A percentile compares a stretch with the other conserved stretches of the same genome.
phyloP scores from a whole-genome alignment of 352 stramenopile species.

The Globisporangium paroecandrum region DNA sequence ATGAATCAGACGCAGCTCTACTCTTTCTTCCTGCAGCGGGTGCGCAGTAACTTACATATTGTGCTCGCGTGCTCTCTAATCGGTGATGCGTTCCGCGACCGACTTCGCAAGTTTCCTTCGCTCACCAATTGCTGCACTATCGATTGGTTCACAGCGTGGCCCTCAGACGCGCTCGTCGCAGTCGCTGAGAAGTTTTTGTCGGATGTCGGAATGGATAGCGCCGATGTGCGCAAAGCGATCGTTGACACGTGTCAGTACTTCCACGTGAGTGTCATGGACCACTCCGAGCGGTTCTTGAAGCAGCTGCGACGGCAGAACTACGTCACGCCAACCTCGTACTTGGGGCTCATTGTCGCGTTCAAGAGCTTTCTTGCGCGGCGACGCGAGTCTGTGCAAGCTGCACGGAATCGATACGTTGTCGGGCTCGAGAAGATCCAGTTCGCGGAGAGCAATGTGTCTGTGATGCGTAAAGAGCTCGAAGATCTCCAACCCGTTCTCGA shows the following conservation, averaged over 20 bases:
- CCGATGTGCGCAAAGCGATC: slow-evolving; percentile 67
- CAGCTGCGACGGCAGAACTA: slow-evolving; percentile 91
- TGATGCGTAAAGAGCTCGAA: slow-evolving; percentile 93
- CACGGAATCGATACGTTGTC: slow-evolving; percentile 86
- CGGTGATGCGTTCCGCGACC: slow-evolving; percentile 91
- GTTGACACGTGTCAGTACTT: slow-evolving; percentile 93
- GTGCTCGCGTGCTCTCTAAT: slow-evolving; percentile 94
- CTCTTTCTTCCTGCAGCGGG: slow-evolving; percentile 90
- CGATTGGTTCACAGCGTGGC: slow-evolving; percentile 96
- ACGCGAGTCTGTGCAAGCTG: slow-evolving; percentile 78
- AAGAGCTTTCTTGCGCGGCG: slow-evolving; percentile 86
- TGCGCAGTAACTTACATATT: slow-evolving; percentile 92
- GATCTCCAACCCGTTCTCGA: slow-evolving; percentile 92
- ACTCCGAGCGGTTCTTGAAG: slow-evolving; percentile 83
- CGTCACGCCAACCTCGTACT: slow-evolving; percentile 93
- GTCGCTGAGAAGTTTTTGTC: slow-evolving; percentile 92
- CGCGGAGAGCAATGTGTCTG: slow-evolving; percentile 89
- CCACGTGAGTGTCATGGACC: slow-evolving; percentile 86
- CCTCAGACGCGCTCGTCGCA: slow-evolving; percentile 88
- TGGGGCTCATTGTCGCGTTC: slow-evolving; percentile 94
- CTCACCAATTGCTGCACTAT: slow-evolving; percentile 98
- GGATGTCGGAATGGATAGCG: slow-evolving; percentile 87
- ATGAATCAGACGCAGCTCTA: slow-evolving; percentile 92
- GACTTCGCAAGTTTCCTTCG: slow-evolving; percentile 93
- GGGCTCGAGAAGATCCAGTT: slow-evolving; percentile 94